phyloP scores from a whole-genome alignment of 176 grass and related monocot species.

The Guadua angustifolia region DNA sequence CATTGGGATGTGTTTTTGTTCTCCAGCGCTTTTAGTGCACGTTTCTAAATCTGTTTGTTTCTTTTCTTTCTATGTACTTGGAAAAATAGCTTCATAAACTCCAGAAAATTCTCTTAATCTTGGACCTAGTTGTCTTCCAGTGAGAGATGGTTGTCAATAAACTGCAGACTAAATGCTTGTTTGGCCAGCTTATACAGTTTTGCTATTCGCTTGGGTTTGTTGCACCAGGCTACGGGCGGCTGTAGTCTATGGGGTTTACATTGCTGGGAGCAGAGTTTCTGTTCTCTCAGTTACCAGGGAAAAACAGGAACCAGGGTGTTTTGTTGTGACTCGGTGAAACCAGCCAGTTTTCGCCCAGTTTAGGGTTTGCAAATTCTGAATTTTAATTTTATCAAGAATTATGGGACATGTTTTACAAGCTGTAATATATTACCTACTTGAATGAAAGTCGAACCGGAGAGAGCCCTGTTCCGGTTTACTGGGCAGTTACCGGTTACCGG shows the following conservation, averaged over 20 bases:
- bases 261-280: neutral
- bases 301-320: neutral
- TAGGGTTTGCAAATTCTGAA: neutral
- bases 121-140: constrained; percentile 17
- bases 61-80: neutral
- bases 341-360: neutral
- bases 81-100: neutral
- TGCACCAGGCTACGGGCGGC: neutral
- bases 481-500: neutral
- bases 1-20: neutral
- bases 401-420: neutral
- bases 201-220: neutral
- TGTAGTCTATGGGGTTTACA: too few relatives aligned
- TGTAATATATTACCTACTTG: neutral
- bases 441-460: neutral
- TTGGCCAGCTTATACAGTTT: constrained; percentile 12
- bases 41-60: neutral
- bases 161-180: constrained; percentile 8
- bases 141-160: constrained; percentile 16
- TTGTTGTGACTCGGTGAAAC: neutral
- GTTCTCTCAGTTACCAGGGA: neutral
- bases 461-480: neutral
- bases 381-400: neutral
- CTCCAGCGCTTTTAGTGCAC: neutral
- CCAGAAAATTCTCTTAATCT: neutral